Evolutionary conservation across 2,329 filamentous ascomycete species (phyloP), one percentile per base, ranked within the genome.

Genomic region (Neoascochyta sp.): DNA sequence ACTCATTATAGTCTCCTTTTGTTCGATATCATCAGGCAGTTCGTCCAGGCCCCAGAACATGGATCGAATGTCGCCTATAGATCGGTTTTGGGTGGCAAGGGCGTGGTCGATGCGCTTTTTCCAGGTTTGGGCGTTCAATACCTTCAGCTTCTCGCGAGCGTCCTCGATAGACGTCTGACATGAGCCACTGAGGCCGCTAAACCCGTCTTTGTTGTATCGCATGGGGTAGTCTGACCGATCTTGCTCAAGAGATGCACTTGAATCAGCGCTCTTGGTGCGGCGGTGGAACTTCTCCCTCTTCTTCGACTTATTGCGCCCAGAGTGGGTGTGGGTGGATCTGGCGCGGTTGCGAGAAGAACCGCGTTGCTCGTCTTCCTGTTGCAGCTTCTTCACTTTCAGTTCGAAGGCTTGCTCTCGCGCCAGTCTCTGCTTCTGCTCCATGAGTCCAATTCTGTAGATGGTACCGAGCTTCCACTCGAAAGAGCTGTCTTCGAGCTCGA

Each of bases 391-490:
- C 9, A 83, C 75, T 60, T 98, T 98, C 36, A 94, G 70, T 9
- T 80, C 71, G 63, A 93, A 96, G 0, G 90, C 90, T 44, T 94
- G 87, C 59, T 95, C 87, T 23, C 92, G 80, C 4, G 90, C 89
- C 32, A 94, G 69, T 12, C 92, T 78, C 61, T 96, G 92, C 57
- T 83, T 81, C 62, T 96, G 90, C 61, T 98, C 92, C 32, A 89
- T 70, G 12, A 90, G 73, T 1, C 93, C 92, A 24, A 86, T 79
- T 17, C 90, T 81, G 60, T 96, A 98, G 29, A 98, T 98, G 54
- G 88, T 81, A 10, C 89, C 87, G 7, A 98, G 70, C 58, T 95
- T 96, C 86, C 89, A 98, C 60, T 98, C 92, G 52, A 98, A 98
- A 0, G 86, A 83, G 27, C 92, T 90, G 58, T 98, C 92, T 64